A percentile compares a stretch with the other conserved stretches of the same genome.
phyloP scores from a whole-genome alignment of 176 grass and related monocot species.

The Eragrostis curvula region DNA sequence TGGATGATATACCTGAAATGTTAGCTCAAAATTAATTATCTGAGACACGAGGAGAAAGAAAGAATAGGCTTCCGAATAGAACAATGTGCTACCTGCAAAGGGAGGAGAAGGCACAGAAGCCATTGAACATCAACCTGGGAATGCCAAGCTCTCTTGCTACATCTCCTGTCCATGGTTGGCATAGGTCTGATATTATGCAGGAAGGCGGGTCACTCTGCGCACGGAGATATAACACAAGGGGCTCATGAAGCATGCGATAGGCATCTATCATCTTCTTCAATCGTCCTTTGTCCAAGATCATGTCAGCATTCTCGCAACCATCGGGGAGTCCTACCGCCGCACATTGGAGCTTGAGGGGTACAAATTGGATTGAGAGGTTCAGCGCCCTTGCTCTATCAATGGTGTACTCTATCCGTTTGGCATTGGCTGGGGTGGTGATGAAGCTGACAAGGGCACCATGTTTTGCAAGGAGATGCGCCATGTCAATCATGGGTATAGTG shows the following conservation, averaged over 20 bases:
- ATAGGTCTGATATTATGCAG: constrained; percentile 62
- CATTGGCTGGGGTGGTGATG: constrained; percentile 56
- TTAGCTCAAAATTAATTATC: not conserved
- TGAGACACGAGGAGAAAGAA: not conserved
- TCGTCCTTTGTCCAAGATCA: constrained; percentile 22
- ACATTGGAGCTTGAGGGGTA: constrained; percentile 51
- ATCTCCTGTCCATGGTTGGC: constrained; percentile 54
- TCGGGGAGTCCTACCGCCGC: constrained; percentile 42
- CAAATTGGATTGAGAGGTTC: constrained; percentile 50
- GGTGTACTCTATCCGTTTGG: constrained; percentile 40
- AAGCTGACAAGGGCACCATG: constrained; percentile 40
- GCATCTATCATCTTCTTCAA: constrained; percentile 34
- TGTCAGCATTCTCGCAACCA: constrained; percentile 46
- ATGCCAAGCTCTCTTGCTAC: constrained; percentile 65
- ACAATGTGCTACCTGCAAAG: constrained; percentile 35
- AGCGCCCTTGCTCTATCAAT: constrained; percentile 33
- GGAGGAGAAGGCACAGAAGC: constrained; percentile 46
- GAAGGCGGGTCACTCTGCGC: constrained; percentile 23
- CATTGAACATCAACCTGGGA: constrained; percentile 57
- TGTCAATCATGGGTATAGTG: constrained; percentile 63
- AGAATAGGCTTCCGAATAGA: not conserved
- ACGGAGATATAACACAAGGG: constrained; percentile 34
- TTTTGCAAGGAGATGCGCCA: constrained; percentile 54
- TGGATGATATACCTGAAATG: constrained; percentile 28
- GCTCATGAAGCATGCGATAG: constrained; percentile 23